A percentile compares a stretch with the other conserved stretches of the same genome.
These are phyloP conservation scores for Zygoascus biomembranicola DNA, from an alignment of 805 yeast species.

Conservation along the genomic window DNA sequence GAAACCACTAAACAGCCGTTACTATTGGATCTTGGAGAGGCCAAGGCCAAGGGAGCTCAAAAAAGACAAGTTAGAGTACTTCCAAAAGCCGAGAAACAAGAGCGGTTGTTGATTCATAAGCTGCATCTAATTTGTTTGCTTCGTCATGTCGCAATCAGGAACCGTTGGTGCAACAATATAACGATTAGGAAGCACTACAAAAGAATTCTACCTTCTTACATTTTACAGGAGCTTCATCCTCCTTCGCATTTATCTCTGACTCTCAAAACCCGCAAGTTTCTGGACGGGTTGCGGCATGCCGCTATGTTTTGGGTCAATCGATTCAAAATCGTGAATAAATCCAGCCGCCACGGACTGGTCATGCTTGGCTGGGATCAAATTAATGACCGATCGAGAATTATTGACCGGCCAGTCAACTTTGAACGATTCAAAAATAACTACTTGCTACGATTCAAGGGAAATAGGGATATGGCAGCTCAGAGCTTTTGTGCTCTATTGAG, in stretches of 20 bases:
- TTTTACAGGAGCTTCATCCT: conserved; percentile 43
- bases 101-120: conserved; percentile 51
- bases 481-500: conserved; percentile 77
- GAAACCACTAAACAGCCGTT: neutral
- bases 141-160: conserved; percentile 59
- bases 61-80: conserved; percentile 1
- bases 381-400: conserved; percentile 17
- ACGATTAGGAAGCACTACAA: conserved; percentile 35
- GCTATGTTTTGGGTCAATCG: conserved; percentile 53
- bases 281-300: conserved; percentile 67
- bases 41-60: neutral
- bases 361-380: conserved; percentile 44
- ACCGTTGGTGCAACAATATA: conserved; percentile 60
- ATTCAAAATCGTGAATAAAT: conserved; percentile 35
- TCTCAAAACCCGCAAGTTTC: conserved; percentile 54
- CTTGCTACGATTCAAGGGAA: conserved; percentile 48
- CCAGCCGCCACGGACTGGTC: conserved; percentile 31
- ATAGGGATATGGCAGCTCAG: conserved; percentile 73
- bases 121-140: conserved; percentile 50
- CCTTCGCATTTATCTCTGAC: conserved; percentile 34
- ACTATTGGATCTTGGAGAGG: neutral
- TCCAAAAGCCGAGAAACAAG: conserved; percentile 44
- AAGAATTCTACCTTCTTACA: conserved; percentile 39
- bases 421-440: conserved; percentile 35
- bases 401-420: conserved; percentile 25